Base-by-base conservation (phyloP, 345 rosid species). In the rapeseed (Brassica napus) region DNA sequence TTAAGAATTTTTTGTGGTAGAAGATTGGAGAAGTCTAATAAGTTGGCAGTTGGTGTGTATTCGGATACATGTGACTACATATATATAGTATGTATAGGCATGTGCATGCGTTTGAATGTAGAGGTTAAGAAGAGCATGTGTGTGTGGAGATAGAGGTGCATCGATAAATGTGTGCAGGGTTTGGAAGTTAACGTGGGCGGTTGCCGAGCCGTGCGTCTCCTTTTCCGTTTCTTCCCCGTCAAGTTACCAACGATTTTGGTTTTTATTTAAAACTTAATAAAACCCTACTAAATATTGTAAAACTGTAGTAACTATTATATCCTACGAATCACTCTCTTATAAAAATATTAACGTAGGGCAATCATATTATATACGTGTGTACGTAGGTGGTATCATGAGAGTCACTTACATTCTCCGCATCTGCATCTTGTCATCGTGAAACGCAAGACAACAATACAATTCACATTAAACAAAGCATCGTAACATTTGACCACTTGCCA, bases 121-220 rank as follows among this genome's bases (percentile, higher is more conserved):
- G 49, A 72, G 34, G 70, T 65, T 76, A 65, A 72, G 55, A 72
- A 66, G 72, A 57, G 86, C 83, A 86, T 81, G 87, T 84, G 87
- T 75, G 85, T 79, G 71, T 61, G 83, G 64, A 58, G 77, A 76
- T 68, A 67, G 72, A 80, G 74, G 62, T 18, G 80, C 74, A 71
- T 66, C 80, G 73, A 77, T 68, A 64, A 9, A 60, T 75, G 83
- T 70, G 80, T 37, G 4, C 68, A 61, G 23, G 63, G 49, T 31
- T 30, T 14, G 35, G 55, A 73, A 86, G 73, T 63, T 69, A 86
- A 90, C 94, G 91, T 86, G 92, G 90, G 88, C 89, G 88, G 92
- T 87, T 83, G 82, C 83, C 81, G 84, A 86, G 85, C 84, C 94
- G 86, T 73, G 75, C 74, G 78, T 74, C 69, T 68, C 74, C 65